Conservation (phyloP, 1,284 basidiomycete genomes). For the Quambalaria eucalypti region DNA sequence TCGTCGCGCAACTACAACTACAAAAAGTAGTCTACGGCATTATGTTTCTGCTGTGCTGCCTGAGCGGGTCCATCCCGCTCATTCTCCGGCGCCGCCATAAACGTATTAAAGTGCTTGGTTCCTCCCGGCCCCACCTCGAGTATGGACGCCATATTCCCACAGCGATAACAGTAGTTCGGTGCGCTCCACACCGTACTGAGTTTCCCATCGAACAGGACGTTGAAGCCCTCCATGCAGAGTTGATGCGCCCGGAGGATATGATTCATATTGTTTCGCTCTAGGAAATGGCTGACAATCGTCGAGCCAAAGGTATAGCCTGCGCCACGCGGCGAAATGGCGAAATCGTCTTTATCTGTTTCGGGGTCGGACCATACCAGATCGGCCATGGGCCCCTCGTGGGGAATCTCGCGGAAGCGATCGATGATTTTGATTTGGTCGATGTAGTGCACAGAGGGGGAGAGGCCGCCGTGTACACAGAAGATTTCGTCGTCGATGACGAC, state of each 20-base stretch:
- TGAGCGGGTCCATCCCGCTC: conserved; percentile 53
- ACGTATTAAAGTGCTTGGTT: conserved; percentile 88
- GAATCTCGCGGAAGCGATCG: conserved; percentile 97
- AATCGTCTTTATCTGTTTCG: conserved; percentile 97
- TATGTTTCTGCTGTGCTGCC: conserved; percentile 11
- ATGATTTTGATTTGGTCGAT: conserved; percentile 99
- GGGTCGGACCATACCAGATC: conserved; percentile 99
- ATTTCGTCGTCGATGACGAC: conserved; percentile 84
- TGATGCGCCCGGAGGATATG: conserved; percentile 97
- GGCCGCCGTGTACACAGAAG: conserved; percentile 44
- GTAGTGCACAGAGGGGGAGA: conserved; percentile 94
- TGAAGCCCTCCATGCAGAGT: conserved; percentile 97
- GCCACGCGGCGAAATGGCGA: conserved; percentile 93
- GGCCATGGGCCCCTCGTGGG: conserved; percentile 99
- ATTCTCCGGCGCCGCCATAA: conserved; percentile 97
- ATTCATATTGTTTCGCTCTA: conserved; percentile 80
- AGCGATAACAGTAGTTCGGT: conserved; percentile 96
- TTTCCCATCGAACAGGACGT: conserved; percentile 84
- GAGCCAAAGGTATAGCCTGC: conserved; percentile 98
- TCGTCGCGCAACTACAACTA: too few species aligned
- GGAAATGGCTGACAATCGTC: conserved; percentile 95
- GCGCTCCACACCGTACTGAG: conserved; percentile 97
- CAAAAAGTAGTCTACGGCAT: conserved; percentile 1
- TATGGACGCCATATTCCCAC: conserved; percentile 93
- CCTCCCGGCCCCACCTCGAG: conserved; percentile 88